Evolutionary conservation across 2,329 filamentous ascomycete species (phyloP), one percentile per base, ranked within the genome.

Genomic region (Volutella citrinella): DNA sequence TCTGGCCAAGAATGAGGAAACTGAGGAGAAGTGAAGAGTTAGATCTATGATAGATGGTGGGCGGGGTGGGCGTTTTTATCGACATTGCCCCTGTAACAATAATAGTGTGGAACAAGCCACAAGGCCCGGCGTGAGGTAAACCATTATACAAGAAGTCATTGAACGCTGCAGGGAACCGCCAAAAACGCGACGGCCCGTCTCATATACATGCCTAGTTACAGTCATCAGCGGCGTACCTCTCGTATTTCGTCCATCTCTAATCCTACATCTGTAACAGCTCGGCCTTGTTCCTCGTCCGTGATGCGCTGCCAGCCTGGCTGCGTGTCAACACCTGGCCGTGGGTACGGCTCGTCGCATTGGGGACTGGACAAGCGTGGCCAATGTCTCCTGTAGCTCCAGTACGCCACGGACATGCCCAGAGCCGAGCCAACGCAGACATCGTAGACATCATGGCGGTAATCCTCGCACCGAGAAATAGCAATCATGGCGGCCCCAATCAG

Each of bases 1-100:
- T 52, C 68, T 98, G 62, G 91, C 88, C 42, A 97, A 95, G 76
- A 78, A 82, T 48, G 86, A 91, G 59, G 80, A 80, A 46, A 63
- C 78, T 11, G 81, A 88, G 57, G 81, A 82, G 47, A 78, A 78
- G 59, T 80, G 70, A 49, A 45, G 32, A 32, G 30, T 34, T 46
- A 51, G 51, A 52, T 38, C 32, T 34, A 43, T 52, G 48, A 54
- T 54, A 54, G 51, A 52, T 42, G 50, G 47, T 8, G 20, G 12
- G 20, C 12, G 8, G 9, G 20, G 8, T 22, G 20, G 20, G 9
- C 12, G 40, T 30, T n/a, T n/a, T n/a, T 38, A 34, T 36, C 39
- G 20, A 45, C 36, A 43, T 45, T 36, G 47, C 46, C 48, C 41
- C 39, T 55, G 51, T 55, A 55, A 45, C 49, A 55, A 51, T 53